Percentiles rank a stretch among this genome's conserved stretches.
phyloP scores from a whole-genome alignment of 2,329 filamentous ascomycete genomes.

The Pseudopyrenochaeta lycopersici region DNA sequence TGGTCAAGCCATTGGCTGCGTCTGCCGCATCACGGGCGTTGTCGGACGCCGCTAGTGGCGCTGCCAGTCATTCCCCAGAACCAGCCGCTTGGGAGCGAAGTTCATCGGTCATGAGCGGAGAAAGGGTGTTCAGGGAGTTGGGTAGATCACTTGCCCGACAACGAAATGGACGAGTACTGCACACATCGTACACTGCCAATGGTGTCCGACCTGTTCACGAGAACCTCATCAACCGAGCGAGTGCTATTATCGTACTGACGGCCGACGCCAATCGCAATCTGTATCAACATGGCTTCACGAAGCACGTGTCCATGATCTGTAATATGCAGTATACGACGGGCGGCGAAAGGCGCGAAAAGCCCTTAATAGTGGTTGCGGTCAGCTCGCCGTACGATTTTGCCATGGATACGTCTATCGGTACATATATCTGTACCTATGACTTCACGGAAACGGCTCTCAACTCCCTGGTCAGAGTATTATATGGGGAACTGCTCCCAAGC shows the following conservation, averaged over 20 bases:
- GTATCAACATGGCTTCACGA: constrained; percentile 94
- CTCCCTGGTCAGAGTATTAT: constrained; percentile 82
- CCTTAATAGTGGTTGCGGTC: constrained; percentile 88
- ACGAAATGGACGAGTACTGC: constrained; percentile 83
- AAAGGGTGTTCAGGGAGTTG: constrained; percentile 89
- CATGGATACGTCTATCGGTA: constrained; percentile 88
- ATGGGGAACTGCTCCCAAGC: constrained; percentile 73
- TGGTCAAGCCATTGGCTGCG: constrained; percentile 91
- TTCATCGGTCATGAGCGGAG: constrained; percentile 83
- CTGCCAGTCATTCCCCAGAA: constrained; percentile 63
- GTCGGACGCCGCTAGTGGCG: constrained; percentile 64
- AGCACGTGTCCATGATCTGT: constrained; percentile 96
- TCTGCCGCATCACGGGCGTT: constrained; percentile 81
- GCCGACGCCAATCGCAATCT: constrained; percentile 93
- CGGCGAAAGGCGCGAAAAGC: constrained; percentile 79
- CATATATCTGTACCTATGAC: constrained; percentile 95
- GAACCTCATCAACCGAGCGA: constrained; percentile 87
- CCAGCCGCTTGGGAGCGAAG: constrained; percentile 65
- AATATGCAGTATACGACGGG: constrained; percentile 76
- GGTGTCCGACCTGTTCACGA: constrained; percentile 93
- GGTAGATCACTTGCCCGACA: constrained; percentile 87
- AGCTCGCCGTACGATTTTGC: constrained; percentile 97
- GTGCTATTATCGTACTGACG: constrained; percentile 88
- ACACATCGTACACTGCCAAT: constrained; percentile 95
- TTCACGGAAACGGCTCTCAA: constrained; percentile 93